A percentile compares a stretch with the other conserved stretches of the same genome.
phyloP scores from a whole-genome alignment of 148 eudicot genomes.

The Rhododendron henanense region DNA sequence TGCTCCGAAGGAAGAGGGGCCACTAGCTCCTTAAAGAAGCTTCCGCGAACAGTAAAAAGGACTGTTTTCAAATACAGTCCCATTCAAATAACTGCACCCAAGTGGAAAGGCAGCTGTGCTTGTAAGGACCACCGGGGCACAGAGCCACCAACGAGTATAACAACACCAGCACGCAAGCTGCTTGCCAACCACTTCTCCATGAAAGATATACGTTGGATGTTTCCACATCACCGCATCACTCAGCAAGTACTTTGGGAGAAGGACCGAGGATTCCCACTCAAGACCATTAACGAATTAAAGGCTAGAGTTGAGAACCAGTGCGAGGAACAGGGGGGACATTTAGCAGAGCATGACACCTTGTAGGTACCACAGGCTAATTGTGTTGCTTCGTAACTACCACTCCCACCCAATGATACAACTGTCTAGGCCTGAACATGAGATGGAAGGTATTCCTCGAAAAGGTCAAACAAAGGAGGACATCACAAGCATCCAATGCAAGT shows the following conservation, averaged over 20 bases:
- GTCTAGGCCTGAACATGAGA: not conserved
- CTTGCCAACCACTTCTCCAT: not conserved
- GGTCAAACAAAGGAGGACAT: not conserved
- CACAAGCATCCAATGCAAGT: not conserved
- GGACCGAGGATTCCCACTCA: not conserved
- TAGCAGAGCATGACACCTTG: not conserved
- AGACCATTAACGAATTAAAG: not conserved
- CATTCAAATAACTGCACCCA: not conserved
- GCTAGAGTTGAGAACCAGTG: not conserved
- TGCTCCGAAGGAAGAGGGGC: not conserved
- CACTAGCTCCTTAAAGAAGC: not conserved
- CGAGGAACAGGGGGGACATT: not conserved
- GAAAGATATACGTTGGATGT: not conserved
- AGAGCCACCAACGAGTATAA: not conserved
- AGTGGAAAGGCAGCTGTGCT: not conserved
- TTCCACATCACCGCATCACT: not conserved
- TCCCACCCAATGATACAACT: not conserved
- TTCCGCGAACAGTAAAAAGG: not conserved
- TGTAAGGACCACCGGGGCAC: not conserved
- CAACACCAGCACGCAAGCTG: not conserved
- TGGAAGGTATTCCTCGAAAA: not conserved
- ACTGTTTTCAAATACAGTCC: not conserved
- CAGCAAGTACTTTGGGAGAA: not conserved
- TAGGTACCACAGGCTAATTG: not conserved
- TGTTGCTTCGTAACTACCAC: not conserved